phyloP scores from a whole-genome alignment of 805 yeast species.

The Wickerhamomyces bisporus region DNA sequence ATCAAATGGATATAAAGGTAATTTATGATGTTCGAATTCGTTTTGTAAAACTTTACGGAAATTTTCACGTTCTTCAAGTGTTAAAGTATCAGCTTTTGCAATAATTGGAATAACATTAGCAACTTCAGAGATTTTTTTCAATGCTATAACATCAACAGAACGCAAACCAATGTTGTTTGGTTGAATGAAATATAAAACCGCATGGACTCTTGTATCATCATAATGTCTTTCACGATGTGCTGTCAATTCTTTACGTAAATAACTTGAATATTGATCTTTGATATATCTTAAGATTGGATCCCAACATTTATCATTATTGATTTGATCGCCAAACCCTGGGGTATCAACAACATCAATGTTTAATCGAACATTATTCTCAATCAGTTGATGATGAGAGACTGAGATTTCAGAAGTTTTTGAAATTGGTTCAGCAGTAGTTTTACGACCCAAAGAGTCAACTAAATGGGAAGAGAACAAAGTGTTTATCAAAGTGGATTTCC shows the following conservation, averaged over 20 bases:
- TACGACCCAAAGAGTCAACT: slow-evolving; percentile 70
- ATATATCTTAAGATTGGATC: slow-evolving; percentile 92
- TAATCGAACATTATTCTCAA: slow-evolving; percentile 84
- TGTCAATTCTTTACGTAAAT: slow-evolving; percentile 87
- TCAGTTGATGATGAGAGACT: slow-evolving; percentile 59
- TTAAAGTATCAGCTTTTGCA: slow-evolving; percentile 88
- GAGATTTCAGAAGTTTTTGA: slow-evolving; percentile 84
- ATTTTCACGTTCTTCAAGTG: slow-evolving; percentile 73
- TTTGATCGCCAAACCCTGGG: slow-evolving; percentile 97
- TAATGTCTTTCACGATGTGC: slow-evolving; percentile 85
- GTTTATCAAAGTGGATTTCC: slow-evolving; percentile 88
- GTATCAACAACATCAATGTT: slow-evolving; percentile 90
- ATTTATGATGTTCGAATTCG: slow-evolving; percentile 67
- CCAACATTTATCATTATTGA: slow-evolving; percentile 94
- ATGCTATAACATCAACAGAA: slow-evolving; percentile 74
- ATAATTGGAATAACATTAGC: slow-evolving; percentile 93
- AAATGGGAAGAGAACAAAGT: slow-evolving; percentile 84
- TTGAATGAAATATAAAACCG: slow-evolving; percentile 83
- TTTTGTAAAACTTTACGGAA: slow-evolving; percentile 74
- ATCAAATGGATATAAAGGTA: slow-evolving; percentile 83
- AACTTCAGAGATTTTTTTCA: slow-evolving; percentile 80
- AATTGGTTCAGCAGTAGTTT: slow-evolving; percentile 60
- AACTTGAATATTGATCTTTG: slow-evolving; percentile 90
- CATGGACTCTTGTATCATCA: slow-evolving; percentile 88
- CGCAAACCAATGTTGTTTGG: slow-evolving; percentile 86